phyloP scores from a whole-genome alignment of 1,284 basidiomycete genomes.

The Anthracocystis walkeri region DNA sequence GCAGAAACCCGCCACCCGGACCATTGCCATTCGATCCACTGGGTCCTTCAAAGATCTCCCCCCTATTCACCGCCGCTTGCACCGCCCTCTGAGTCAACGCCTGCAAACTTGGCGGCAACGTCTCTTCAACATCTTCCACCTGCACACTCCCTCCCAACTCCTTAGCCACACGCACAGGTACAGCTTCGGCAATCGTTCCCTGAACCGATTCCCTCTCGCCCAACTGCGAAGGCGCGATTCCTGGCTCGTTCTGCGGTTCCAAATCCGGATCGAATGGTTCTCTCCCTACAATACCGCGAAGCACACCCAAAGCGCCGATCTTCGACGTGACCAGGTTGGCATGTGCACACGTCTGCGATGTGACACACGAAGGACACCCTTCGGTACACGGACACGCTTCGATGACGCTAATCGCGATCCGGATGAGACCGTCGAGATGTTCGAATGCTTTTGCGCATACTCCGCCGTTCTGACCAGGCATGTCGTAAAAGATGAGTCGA shows the following conservation, averaged over 20 bases:
- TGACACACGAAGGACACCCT: slow-evolving; percentile 81
- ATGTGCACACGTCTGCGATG: slow-evolving; percentile 52
- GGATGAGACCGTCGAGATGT: slow-evolving; percentile 77
- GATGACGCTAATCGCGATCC: slow-evolving; percentile 77
- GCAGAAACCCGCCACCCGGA: slow-evolving; percentile 41
- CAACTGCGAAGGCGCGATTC: slow-evolving; percentile 37
- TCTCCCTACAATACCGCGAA: slow-evolving; percentile 62
- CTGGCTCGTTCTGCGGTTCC: slow-evolving; percentile 56
- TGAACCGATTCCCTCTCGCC: slow-evolving; percentile 36
- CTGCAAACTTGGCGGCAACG: slow-evolving; percentile 46
- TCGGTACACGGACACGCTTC: slow-evolving; percentile 78
- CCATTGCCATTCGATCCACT: slow-evolving; percentile 32
- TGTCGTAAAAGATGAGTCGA: slow-evolving; percentile 86
- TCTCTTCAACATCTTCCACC: slow-evolving; percentile 52
- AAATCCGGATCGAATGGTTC: slow-evolving; percentile 61
- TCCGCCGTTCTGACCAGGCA: slow-evolving; percentile 78
- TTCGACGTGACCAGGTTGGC: slow-evolving; percentile 65
- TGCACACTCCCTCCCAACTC: slow-evolving; percentile 34
- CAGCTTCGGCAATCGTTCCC: slow-evolving; percentile 47
- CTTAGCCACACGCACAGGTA: slow-evolving; percentile 41
- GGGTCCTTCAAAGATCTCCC: slow-evolving; percentile 15
- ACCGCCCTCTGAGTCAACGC: slow-evolving; percentile 29
- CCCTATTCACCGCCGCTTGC: slow-evolving; percentile 25
- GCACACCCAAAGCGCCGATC: slow-evolving; percentile 63
- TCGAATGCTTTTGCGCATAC: slow-evolving; percentile 85